Evolutionary conservation across 139 green algal species (phyloP).

Genomic region (Astrephomene gubernaculifera): DNA sequence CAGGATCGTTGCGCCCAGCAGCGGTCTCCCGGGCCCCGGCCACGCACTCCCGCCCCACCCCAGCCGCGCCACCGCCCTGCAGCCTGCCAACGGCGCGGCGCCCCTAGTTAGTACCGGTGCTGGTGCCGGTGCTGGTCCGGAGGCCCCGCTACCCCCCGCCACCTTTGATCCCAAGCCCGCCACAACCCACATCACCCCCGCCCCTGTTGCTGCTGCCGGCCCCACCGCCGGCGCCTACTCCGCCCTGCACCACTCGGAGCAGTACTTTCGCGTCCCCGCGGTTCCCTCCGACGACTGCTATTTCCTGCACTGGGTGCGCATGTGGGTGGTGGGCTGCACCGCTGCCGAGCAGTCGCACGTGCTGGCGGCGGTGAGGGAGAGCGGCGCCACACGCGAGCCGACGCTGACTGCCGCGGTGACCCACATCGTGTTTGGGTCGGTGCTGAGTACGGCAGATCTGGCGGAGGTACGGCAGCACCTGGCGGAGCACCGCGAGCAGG

Average conservation of each 20-base stretch:
- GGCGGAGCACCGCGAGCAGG: slow-evolving; percentile 14
- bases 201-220: no score
- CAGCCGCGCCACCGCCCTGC: no score
- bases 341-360: slow-evolving; percentile 2
- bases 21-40: no score
- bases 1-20: no score
- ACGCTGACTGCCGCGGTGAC: not conserved
- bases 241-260: not conserved
- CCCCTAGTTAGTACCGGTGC: no score
- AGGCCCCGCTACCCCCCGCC: no score
- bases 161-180: no score
- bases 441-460: not conserved
- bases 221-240: not conserved
- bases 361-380: slow-evolving; percentile 18
- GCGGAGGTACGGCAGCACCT: slow-evolving; percentile 13
- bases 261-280: not conserved
- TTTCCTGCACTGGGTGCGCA: slow-evolving; percentile 21
- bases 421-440: slow-evolving; percentile 30
- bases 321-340: slow-evolving; percentile 2
- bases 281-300: slow-evolving; percentile 30
- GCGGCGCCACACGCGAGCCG: slow-evolving; percentile 26
- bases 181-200: no score
- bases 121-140: no score
- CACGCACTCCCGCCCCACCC: no score
- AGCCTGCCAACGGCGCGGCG: no score